A percentile compares a stretch with the other conserved stretches of the same genome.
Evolutionary conservation across 306 rosid species (phyloP).

Genomic region (Pterocarpus macrocarpus): DNA sequence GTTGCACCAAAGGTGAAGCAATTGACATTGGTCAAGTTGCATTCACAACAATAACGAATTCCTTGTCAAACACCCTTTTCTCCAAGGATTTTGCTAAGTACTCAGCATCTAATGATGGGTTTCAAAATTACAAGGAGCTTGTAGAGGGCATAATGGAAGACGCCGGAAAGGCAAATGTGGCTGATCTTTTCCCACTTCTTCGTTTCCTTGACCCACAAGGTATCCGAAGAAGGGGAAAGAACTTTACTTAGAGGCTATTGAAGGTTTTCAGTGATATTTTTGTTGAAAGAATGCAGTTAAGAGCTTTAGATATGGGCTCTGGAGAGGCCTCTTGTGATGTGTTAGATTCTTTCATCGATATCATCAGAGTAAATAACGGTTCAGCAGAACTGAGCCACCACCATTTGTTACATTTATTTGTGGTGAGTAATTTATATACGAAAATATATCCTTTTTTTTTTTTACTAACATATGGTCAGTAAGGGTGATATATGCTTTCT

Average conservation of each 20-base stretch:
- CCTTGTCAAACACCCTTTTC: conserved; percentile 28
- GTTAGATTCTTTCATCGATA: not conserved
- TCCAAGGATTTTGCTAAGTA: not conserved
- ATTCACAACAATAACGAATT: conserved; percentile 21
- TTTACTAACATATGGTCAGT: too few relatives aligned
- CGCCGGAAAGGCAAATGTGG: conserved; percentile 20
- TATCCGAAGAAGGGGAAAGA: not conserved
- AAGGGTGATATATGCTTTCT: too few relatives aligned
- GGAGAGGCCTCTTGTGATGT: not conserved
- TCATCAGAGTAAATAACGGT: too few relatives aligned
- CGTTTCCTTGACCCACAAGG: conserved; percentile 36
- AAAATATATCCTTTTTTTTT: too few relatives aligned
- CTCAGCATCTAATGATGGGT: not conserved
- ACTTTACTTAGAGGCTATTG: not conserved
- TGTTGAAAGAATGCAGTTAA: conserved; percentile 11
- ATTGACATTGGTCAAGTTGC: conserved; percentile 25
- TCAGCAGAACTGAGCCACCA: too few relatives aligned
- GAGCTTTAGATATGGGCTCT: not conserved
- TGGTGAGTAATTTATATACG: too few relatives aligned
- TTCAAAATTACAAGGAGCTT: conserved; percentile 7
- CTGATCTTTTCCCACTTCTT: conserved; percentile 20
- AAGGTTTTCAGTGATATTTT: not conserved
- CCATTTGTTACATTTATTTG: too few relatives aligned
- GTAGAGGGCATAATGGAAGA: not conserved
- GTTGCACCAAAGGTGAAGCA: not conserved